phyloP scores from a whole-genome alignment of 1,284 basidiomycete species.

The Melampsora americana region DNA sequence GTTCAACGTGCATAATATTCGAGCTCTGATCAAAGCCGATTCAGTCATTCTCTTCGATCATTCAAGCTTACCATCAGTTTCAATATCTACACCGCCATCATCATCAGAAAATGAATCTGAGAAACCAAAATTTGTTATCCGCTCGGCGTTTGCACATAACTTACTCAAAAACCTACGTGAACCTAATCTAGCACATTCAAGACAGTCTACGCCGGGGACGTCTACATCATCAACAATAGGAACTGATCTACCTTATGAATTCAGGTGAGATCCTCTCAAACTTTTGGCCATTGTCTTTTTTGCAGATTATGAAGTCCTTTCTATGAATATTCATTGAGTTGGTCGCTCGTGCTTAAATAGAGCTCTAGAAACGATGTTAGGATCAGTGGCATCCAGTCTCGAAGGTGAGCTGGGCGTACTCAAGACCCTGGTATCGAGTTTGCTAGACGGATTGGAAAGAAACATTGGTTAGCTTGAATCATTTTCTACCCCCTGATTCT shows the following conservation, averaged over 20 bases:
- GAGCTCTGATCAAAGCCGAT: conserved; percentile 89
- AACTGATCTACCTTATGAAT: conserved; percentile 75
- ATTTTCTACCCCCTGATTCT: neutral
- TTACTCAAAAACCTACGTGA: conserved; percentile 45
- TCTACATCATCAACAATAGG: conserved; percentile 63
- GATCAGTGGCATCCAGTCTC: conserved; percentile 80
- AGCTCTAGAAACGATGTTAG: conserved; percentile 81
- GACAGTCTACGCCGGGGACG: conserved; percentile 63
- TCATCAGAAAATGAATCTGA: neutral
- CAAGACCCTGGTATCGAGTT: conserved; percentile 75
- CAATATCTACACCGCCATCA: neutral
- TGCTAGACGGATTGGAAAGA: conserved; percentile 83
- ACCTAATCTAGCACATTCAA: neutral
- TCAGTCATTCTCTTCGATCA: conserved; percentile 88
- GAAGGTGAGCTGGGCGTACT: conserved; percentile 92
- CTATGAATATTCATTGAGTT: too few species aligned
- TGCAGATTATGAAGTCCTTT: too few species aligned
- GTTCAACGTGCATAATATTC: conserved; percentile 90
- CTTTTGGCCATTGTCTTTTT: too few species aligned
- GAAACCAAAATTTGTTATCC: neutral
- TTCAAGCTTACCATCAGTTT: conserved; percentile 62
- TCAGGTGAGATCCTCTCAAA: conserved; percentile 64
- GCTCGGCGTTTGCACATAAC: conserved; percentile 42
- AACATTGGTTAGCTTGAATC: conserved; percentile 63
- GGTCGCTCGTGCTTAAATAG: conserved; percentile 58